Conservation (phyloP, 176 grass and related monocot genomes). For the Thalia dealbata region DNA sequence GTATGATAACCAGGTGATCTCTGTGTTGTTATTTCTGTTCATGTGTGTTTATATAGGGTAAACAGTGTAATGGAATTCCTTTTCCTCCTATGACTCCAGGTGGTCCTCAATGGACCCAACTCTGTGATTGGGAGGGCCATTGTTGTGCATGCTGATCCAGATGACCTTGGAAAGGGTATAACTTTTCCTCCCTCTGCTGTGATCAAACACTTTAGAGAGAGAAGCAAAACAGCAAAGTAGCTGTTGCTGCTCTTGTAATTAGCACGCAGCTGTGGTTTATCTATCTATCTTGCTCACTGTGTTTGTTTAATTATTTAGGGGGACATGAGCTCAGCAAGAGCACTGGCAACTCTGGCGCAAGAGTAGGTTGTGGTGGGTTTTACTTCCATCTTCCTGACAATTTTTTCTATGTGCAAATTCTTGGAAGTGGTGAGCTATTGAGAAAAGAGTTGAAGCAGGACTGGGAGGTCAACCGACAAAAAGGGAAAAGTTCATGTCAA, state of each 20-base stretch:
- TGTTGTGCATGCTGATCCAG: conserved; percentile 68
- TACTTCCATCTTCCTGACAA: neutral
- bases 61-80: neutral
- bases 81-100: conserved; percentile 27
- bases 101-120: conserved; percentile 42
- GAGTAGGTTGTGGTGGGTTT: conserved; percentile 60
- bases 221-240: too few relatives aligned
- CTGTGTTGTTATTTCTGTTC: too few relatives aligned
- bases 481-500: too few relatives aligned
- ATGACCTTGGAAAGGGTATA: conserved; percentile 77
- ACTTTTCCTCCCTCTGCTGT: too few relatives aligned
- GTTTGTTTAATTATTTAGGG: conserved; percentile 31
- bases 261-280: neutral
- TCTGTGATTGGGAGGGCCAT: conserved; percentile 65
- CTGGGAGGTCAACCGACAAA: too few relatives aligned
- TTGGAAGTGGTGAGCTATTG: too few relatives aligned
- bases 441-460: too few relatives aligned
- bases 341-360: conserved; percentile 76
- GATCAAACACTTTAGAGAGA: too few relatives aligned
- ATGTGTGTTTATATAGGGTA: too few relatives aligned
- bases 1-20: conserved; percentile 21
- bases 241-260: neutral
- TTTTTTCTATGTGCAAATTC: neutral
- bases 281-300: neutral
- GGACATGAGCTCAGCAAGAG: conserved; percentile 72